A percentile compares a stretch with the other conserved stretches of the same genome.
Evolutionary conservation across 2,329 filamentous ascomycete species (phyloP).

Genomic region (Colletotrichum melonis): DNA sequence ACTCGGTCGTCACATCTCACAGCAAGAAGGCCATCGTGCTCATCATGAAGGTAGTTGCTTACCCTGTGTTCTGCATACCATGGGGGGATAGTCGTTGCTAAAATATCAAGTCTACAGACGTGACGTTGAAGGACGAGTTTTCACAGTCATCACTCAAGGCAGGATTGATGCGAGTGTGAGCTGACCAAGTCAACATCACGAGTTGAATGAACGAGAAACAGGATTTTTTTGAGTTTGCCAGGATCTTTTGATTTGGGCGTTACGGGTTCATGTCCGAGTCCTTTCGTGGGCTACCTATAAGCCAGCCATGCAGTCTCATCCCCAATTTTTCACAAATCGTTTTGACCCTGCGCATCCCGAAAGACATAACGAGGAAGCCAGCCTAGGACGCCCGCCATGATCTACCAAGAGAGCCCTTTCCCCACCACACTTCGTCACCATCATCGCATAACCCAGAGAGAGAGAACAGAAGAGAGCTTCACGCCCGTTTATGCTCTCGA

Average conservation of each 20-base stretch:
- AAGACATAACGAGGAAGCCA: conserved; percentile 59
- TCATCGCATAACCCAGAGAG: conserved; percentile 36
- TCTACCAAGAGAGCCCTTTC: conserved; percentile 47
- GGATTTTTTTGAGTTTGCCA: conserved; percentile 38
- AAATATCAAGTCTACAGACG: background rate
- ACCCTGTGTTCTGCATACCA: background rate
- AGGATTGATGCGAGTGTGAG: background rate
- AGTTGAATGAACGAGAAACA: conserved; percentile 21
- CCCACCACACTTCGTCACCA: conserved; percentile 32
- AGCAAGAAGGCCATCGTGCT: background rate
- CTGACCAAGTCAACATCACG: conserved; percentile 15
- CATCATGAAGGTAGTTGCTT: background rate
- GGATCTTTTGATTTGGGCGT: conserved; percentile 45
- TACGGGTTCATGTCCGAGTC: conserved; percentile 53
- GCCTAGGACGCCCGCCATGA: conserved; percentile 60
- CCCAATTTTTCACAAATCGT: conserved; percentile 38
- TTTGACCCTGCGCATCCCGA: conserved; percentile 51
- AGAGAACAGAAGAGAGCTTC: conserved; percentile 30
- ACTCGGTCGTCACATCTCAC: background rate
- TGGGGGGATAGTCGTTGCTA: background rate
- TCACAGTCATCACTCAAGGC: background rate
- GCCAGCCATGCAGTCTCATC: conserved; percentile 46
- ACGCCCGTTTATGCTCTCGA: conserved; percentile 77
- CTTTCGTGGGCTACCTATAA: conserved; percentile 49
- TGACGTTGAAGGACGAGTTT: background rate